Evolutionary conservation across 768 basidiomycete species (phyloP).

Genomic region (Galerina sulciceps): DNA sequence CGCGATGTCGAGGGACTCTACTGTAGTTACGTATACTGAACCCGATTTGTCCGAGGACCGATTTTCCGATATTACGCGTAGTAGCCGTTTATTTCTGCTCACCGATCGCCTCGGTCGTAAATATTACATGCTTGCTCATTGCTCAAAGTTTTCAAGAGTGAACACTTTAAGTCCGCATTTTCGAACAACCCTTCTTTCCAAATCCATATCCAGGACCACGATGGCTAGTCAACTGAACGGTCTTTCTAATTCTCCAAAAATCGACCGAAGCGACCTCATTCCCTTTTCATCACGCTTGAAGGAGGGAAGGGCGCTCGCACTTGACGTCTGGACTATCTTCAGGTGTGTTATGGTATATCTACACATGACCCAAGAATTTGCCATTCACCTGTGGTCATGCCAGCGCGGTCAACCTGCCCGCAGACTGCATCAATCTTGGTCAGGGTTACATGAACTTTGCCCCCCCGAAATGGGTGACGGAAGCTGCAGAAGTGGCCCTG

Average conservation of each 20-base stretch:
- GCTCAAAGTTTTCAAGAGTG: background rate
- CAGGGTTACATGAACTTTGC: conserved; percentile 95
- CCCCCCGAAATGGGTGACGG: conserved; percentile 79
- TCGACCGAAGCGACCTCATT: conserved; percentile 55
- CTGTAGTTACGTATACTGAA: too few relatives aligned
- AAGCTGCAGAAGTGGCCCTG: conserved; percentile 75
- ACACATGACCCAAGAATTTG: conserved; percentile 11
- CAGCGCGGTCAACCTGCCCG: conserved; percentile 86
- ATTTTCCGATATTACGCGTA: too few relatives aligned
- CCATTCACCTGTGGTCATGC: conserved; percentile 2
- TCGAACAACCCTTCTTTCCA: conserved; percentile 1
- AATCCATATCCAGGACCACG: conserved; percentile 1
- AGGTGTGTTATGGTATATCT: conserved; percentile 52
- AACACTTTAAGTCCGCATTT: conserved; percentile 4
- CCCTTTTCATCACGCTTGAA: conserved; percentile 73
- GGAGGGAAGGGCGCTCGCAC: conserved; percentile 76
- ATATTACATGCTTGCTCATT: conserved; percentile 12
- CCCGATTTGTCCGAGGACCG: too few relatives aligned
- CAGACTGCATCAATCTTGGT: conserved; percentile 94
- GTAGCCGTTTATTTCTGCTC: too few relatives aligned
- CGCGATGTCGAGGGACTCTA: too few relatives aligned
- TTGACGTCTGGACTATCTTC: conserved; percentile 93
- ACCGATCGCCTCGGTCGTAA: too few relatives aligned
- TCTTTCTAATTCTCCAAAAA: conserved; percentile 5
- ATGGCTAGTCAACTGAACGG: conserved; percentile 11